Conservation (phyloP, 2,329 filamentous ascomycete genomes). For the Clarireedia homoeocarpa region DNA sequence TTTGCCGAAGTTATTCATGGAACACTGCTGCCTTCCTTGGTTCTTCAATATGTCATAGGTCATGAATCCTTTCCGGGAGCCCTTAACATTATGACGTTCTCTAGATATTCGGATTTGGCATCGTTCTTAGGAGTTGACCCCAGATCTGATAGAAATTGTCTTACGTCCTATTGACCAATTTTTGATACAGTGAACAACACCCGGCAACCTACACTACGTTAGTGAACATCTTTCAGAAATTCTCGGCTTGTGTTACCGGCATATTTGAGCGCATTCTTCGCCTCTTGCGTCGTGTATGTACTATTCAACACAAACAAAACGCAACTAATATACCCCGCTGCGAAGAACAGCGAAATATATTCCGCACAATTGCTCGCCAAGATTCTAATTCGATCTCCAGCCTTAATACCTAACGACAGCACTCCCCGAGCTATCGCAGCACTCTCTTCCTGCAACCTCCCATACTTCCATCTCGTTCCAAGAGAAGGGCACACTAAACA, state of each 20-base stretch:
- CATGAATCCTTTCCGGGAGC: slow-evolving; percentile 43
- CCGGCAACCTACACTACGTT: slow-evolving; percentile 51
- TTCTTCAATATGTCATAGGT: slow-evolving; percentile 52
- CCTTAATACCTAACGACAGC: slow-evolving; percentile 32
- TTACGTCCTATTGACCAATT: slow-evolving; percentile 60
- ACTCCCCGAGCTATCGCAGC: slow-evolving; percentile 49
- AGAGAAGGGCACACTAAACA: slow-evolving; percentile 2
- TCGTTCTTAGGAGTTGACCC: slow-evolving; percentile 35
- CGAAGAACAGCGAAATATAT: slow-evolving; percentile 24
- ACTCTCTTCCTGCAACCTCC: not conserved
- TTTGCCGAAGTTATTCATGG: slow-evolving; percentile 41
- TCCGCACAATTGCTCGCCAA: slow-evolving; percentile 19
- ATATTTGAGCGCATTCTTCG: slow-evolving; percentile 50
- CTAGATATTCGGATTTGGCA: slow-evolving; percentile 29
- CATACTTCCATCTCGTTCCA: slow-evolving; percentile 3
- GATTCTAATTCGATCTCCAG: slow-evolving; percentile 19
- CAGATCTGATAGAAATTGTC: slow-evolving; percentile 47
- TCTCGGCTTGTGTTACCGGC: slow-evolving; percentile 46
- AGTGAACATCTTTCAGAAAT: slow-evolving; percentile 50
- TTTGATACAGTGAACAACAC: slow-evolving; percentile 64
- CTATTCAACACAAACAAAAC: slow-evolving; percentile 75
- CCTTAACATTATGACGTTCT: slow-evolving; percentile 55
- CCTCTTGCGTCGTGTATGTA: slow-evolving; percentile 69
- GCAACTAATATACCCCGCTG: slow-evolving; percentile 41
- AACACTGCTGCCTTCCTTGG: slow-evolving; percentile 39